Base-by-base conservation (phyloP, 2,329 filamentous ascomycete genomes). In the Apiospora pterosperma region DNA sequence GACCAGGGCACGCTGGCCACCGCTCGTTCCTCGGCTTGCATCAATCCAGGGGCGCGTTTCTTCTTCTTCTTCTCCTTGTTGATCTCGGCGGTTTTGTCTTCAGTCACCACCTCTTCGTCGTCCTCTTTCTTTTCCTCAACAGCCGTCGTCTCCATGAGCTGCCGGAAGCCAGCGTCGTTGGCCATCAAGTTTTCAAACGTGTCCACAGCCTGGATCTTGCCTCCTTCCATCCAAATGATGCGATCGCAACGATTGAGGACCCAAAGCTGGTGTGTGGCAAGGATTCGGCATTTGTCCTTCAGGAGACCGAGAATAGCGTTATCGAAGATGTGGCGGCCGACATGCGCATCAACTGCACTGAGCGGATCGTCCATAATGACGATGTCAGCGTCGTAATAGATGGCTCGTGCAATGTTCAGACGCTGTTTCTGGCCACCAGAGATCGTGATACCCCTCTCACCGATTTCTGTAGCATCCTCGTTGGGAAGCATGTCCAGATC, bases 361-460 rank as follows among this genome's bases (percentile, higher is more conserved):
- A 91, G 78, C 1, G 89, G 88, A 67, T 91, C 89, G 69, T 91
- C 89, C 85, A 91, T 88, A 34, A 91, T 80, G 23, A 91, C 83
- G 61, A 91, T 85, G 64, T 90, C 87, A 12, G 88, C 84, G 67
- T 90, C 82, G 66, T 90, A 91, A 79, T 94, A 85, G 68, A 91
- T 90, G 66, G 89, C 88, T 60, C 96, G 87, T 21, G 96, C 96
- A 73, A 98, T 97, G 74, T 97, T 98, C 69, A 97, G 82, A 12
- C 96, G 88, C 76, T 97, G 95, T 77, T 97, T 97, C 77, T 98
- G 95, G 1, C 95, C 95, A 64, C 96, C 95, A 21, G 93, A 97
- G 1, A 98, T 91, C 1, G 93, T 98, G 73, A 98, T 97, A 62
- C 96, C 95, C 67, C 93, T 89, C 77, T 98, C 96, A 31, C 95